Conservation (phyloP, 2,329 filamentous ascomycete genomes). For the Ophiostoma sp. region DNA sequence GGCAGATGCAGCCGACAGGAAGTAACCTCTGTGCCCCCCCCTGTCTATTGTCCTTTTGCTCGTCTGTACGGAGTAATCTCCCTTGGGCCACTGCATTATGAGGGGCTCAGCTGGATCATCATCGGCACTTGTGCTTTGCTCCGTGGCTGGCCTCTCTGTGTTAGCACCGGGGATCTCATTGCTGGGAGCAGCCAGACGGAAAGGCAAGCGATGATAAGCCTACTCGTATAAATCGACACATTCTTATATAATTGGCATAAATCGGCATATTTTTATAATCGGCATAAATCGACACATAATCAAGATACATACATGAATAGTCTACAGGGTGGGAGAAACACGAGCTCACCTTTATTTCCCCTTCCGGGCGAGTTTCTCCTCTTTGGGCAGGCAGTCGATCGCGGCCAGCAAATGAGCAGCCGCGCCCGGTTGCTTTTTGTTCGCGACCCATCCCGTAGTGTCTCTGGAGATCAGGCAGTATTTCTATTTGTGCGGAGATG, state of each 20-base stretch:
- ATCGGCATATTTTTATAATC: no score
- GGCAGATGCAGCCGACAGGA: no score
- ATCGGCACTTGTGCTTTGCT: not conserved
- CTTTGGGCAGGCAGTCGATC: conserved; percentile 5
- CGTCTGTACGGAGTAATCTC: not conserved
- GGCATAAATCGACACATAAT: no score
- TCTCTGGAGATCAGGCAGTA: conserved; percentile 1
- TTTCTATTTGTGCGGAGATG: not conserved
- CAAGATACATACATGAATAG: no score
- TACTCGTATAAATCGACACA: no score
- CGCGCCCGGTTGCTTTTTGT: not conserved
- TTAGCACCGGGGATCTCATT: no score
- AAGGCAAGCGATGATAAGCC: no score
- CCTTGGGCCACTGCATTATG: not conserved
- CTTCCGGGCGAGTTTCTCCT: not conserved
- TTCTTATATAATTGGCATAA: no score
- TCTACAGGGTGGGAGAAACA: no score
- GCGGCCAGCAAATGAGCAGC: conserved; percentile 8
- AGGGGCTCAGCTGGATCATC: not conserved
- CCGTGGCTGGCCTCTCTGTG: no score
- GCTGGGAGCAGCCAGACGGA: no score
- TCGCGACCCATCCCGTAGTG: not conserved
- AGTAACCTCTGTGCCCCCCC: no score
- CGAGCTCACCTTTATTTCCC: not conserved
- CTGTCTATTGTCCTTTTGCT: not conserved